phyloP scores from a whole-genome alignment of 2,329 filamentous ascomycete species.

The Sclerotinia glacialis region DNA sequence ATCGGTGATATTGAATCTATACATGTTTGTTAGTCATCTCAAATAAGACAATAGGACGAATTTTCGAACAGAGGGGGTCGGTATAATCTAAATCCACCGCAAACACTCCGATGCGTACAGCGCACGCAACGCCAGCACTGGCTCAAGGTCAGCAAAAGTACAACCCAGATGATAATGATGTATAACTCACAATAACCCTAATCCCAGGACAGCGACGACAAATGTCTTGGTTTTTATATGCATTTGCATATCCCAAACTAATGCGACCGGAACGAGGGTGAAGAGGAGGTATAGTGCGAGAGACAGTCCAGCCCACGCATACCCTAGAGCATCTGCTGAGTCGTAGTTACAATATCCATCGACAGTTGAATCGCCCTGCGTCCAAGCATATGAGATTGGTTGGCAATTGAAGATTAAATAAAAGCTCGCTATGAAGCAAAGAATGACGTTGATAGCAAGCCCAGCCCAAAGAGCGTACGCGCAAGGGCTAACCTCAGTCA shows the following conservation, averaged over 20 bases:
- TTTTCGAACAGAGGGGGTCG: slow-evolving; percentile 14
- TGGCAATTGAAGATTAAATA: slow-evolving; percentile 20
- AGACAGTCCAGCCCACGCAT: slow-evolving; percentile 15
- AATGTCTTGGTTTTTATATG: slow-evolving; percentile 15
- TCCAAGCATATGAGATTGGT: slow-evolving; percentile 20
- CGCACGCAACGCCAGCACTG: slow-evolving; percentile 15
- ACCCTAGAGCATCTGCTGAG: slow-evolving; percentile 14
- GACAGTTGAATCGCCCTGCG: slow-evolving; percentile 6
- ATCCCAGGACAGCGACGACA: slow-evolving; percentile 11
- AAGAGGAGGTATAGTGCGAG: slow-evolving; percentile 16
- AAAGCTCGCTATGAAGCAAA: slow-evolving; percentile 18
- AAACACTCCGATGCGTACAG: slow-evolving; percentile 9
- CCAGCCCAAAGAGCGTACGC: slow-evolving; percentile 17
- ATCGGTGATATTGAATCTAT: slow-evolving; percentile 19
- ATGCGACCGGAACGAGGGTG: slow-evolving; percentile 11
- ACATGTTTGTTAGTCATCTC: not conserved
- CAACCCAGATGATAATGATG: not conserved
- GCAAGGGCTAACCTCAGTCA: slow-evolving; percentile 13
- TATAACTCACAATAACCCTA: slow-evolving; percentile 19
- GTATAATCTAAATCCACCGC: slow-evolving; percentile 18
- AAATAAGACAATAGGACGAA: not conserved
- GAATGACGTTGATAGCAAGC: slow-evolving; percentile 11
- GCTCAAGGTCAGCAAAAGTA: not conserved
- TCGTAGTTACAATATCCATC: slow-evolving; percentile 18
- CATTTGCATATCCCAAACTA: slow-evolving; percentile 23